Evolutionary conservation across 2,329 filamentous ascomycete genomes (phyloP).

Genomic region (Claviceps maximensis): DNA sequence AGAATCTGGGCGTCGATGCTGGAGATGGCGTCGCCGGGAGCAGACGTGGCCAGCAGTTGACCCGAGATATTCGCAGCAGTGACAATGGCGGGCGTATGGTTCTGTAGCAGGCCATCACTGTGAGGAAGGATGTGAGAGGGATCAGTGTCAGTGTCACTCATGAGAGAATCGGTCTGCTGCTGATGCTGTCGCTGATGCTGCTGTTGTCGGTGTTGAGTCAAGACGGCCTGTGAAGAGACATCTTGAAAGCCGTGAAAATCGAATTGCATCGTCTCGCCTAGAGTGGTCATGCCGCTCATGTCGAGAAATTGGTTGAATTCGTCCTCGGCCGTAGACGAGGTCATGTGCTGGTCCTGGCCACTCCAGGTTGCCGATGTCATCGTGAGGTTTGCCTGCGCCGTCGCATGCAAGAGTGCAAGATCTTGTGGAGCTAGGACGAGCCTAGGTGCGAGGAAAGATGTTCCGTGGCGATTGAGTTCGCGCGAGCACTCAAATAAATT

Average conservation of each 20-base stretch:
- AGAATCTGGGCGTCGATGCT: constrained; percentile 54
- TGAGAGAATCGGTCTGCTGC: constrained; percentile 22
- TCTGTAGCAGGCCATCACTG: constrained; percentile 25
- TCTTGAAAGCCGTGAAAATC: constrained; percentile 44
- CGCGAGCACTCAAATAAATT: too few relatives aligned
- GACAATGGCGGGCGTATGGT: constrained; percentile 33
- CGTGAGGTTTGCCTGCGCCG: constrained; percentile 18
- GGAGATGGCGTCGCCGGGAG: constrained; percentile 38
- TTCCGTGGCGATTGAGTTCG: too few relatives aligned
- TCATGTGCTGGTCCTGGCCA: constrained; percentile 41
- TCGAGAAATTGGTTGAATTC: constrained; percentile 53
- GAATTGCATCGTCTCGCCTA: constrained; percentile 43
- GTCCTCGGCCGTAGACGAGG: constrained; percentile 35
- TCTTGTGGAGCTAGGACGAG: neutral
- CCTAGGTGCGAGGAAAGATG: neutral
- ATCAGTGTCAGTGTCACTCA: constrained; percentile 20
- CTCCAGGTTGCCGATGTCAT: constrained; percentile 44
- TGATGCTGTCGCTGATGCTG: constrained; percentile 5
- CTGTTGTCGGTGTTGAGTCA: constrained; percentile 17
- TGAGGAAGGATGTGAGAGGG: constrained; percentile 17
- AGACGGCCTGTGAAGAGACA: constrained; percentile 20
- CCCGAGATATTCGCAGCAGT: constrained; percentile 33
- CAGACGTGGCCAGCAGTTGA: constrained; percentile 26
- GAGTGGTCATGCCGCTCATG: constrained; percentile 40
- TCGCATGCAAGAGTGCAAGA: neutral